Percentiles rank a stretch among this genome's conserved stretches.
These are phyloP conservation scores for Tausonia pullulans DNA, from an alignment of 1,284 basidiomycete genomes.

Conservation along the genomic window DNA sequence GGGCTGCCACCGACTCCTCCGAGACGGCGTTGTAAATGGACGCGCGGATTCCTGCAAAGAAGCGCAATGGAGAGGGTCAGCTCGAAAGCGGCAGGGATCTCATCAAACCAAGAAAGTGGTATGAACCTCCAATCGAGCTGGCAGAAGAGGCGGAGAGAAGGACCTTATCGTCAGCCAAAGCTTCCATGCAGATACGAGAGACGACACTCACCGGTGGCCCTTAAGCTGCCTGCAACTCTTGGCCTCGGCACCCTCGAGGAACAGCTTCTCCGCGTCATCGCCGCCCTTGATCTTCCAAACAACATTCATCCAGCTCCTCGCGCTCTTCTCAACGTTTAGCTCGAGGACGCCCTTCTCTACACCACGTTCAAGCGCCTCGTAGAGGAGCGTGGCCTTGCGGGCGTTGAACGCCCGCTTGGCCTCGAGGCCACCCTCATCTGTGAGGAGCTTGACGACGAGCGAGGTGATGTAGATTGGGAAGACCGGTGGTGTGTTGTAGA, in stretches of 20 bases:
- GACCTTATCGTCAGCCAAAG: background rate
- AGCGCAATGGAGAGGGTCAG: constrained; percentile 8
- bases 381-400: constrained; percentile 63
- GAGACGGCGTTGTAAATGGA: constrained; percentile 93
- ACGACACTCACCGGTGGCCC: constrained; percentile 57
- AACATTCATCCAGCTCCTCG: constrained; percentile 86
- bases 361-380: constrained; percentile 57
- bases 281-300: constrained; percentile 66
- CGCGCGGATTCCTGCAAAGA: constrained; percentile 58
- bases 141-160: background rate
- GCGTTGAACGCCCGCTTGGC: constrained; percentile 59
- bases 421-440: constrained; percentile 55
- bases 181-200: background rate
- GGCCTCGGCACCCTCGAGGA: constrained; percentile 59
- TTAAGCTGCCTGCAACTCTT: constrained; percentile 72
- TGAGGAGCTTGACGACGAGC: constrained; percentile 66
- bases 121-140: constrained; percentile 54
- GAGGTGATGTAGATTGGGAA: constrained; percentile 86
- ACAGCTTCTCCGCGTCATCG: constrained; percentile 48
- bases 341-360: constrained; percentile 56
- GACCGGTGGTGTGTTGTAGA: constrained; percentile 94
- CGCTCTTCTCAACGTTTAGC: constrained; percentile 53
- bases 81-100: background rate
- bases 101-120: background rate
- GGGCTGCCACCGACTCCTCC: constrained; percentile 51